Evolutionary conservation across 768 basidiomycete species (phyloP).

Genomic region (Phylloporus arenicola): DNA sequence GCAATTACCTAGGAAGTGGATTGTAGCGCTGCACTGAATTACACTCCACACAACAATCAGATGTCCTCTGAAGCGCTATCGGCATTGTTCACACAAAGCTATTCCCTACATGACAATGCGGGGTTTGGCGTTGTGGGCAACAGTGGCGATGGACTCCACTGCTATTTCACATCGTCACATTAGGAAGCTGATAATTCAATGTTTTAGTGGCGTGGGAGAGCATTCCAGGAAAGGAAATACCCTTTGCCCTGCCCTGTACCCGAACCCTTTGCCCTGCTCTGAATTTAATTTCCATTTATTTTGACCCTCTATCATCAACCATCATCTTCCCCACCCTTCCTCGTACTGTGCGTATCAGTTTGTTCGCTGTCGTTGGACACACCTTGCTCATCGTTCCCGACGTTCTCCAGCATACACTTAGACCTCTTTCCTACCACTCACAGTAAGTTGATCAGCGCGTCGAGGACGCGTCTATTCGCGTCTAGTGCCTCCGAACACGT

Average conservation of each 20-base stretch:
- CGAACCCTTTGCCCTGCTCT: slow-evolving; percentile 70
- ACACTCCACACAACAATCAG: not conserved
- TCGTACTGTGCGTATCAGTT: slow-evolving; percentile 38
- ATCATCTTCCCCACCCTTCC: slow-evolving; percentile 37
- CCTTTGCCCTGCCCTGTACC: slow-evolving; percentile 38
- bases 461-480: slow-evolving; percentile 34
- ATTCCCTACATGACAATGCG: not conserved
- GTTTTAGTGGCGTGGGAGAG: slow-evolving; percentile 24
- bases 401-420: slow-evolving; percentile 11
- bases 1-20: slow-evolving; percentile 10
- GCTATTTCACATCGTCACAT: slow-evolving; percentile 9
- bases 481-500: slow-evolving; percentile 11
- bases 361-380: slow-evolving; percentile 28
- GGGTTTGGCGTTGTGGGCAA: not conserved
- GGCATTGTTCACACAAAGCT: not conserved
- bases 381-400: slow-evolving; percentile 32
- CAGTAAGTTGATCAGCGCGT: slow-evolving; percentile 41
- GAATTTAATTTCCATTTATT: slow-evolving; percentile 61
- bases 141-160: not conserved
- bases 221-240: slow-evolving; percentile 17
- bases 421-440: slow-evolving; percentile 25
- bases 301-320: slow-evolving; percentile 44
- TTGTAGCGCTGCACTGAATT: no score
- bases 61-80: not conserved
- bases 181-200: slow-evolving; percentile 7